A percentile compares a stretch with the other conserved stretches of the same genome.
Conservation (phyloP, 495 filamentous ascomycete genomes). For the Trichoderma asperelloides region DNA sequence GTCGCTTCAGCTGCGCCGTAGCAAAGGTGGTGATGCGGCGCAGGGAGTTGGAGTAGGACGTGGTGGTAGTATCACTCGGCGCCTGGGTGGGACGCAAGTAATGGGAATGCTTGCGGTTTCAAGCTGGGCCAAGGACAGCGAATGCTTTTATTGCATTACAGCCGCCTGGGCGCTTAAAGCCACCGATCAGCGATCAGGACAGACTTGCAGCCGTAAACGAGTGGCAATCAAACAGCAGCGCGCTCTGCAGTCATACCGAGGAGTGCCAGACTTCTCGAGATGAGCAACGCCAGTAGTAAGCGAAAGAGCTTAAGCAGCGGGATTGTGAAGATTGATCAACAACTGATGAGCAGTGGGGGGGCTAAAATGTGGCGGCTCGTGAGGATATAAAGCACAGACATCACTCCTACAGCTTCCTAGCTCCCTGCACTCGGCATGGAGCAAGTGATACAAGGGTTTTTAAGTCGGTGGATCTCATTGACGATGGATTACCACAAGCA, state of each 20-base stretch:
- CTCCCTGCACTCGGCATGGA: neutral
- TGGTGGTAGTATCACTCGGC: neutral
- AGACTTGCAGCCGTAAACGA: neutral
- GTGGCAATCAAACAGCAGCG: conserved; percentile 5
- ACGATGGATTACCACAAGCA: neutral
- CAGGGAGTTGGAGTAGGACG: neutral
- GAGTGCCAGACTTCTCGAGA: conserved; percentile 39
- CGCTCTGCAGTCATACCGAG: conserved; percentile 18
- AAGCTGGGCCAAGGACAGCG: neutral
- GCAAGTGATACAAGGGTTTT: neutral
- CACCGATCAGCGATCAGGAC: neutral
- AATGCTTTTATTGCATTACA: conserved; percentile 6
- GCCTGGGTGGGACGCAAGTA: conserved; percentile 10
- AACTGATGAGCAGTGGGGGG: conserved; percentile 2
- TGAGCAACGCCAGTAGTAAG: neutral
- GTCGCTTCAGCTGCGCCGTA: neutral
- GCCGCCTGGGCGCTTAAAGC: neutral
- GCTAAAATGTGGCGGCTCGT: neutral
- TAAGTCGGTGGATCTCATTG: neutral
- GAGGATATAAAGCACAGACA: conserved; percentile 6
- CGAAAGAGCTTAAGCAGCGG: neutral
- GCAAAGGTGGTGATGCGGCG: neutral
- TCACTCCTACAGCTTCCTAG: neutral
- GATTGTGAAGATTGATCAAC: neutral
- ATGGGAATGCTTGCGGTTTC: conserved; percentile 10